These are phyloP conservation scores for Shiraia sp. DNA, from an alignment of 2,329 filamentous ascomycete genomes.

Conservation along the genomic window DNA sequence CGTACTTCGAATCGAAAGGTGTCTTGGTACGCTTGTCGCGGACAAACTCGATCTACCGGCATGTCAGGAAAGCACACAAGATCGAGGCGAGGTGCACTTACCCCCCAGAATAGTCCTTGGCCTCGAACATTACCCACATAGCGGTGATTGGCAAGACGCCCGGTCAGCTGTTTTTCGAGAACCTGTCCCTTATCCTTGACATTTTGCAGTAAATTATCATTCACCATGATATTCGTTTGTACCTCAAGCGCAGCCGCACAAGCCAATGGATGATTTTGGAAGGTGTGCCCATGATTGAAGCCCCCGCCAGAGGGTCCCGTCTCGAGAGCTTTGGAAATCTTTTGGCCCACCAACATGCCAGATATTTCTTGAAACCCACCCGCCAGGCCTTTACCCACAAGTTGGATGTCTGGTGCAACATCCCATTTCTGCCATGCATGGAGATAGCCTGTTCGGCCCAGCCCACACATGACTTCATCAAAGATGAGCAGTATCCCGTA, in stretches of 20 bases:
- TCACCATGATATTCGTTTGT: constrained; percentile 58
- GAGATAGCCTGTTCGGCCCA: constrained; percentile 61
- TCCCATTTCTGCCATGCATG: constrained; percentile 66
- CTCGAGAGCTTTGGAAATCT: constrained; percentile 55
- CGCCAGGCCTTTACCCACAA: constrained; percentile 68
- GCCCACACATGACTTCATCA: constrained; percentile 77
- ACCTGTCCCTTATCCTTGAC: constrained; percentile 58
- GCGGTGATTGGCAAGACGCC: constrained; percentile 49
- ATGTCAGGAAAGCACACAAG: constrained; percentile 7
- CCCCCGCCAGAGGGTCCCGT: constrained; percentile 45
- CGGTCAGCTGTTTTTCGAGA: constrained; percentile 51
- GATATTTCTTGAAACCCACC: constrained; percentile 67
- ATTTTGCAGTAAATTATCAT: constrained; percentile 63
- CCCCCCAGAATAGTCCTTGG: constrained; percentile 61
- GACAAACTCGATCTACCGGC: constrained; percentile 61
- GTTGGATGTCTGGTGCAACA: constrained; percentile 66
- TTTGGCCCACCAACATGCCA: constrained; percentile 59
- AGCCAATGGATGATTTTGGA: constrained; percentile 63
- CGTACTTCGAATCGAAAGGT: constrained; percentile 53
- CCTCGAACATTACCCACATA: constrained; percentile 66
- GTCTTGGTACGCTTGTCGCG: constrained; percentile 58
- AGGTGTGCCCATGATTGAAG: constrained; percentile 66
- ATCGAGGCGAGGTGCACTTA: constrained; percentile 42
- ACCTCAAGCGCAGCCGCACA: constrained; percentile 67
- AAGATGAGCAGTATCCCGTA: constrained; percentile 76